Evolutionary conservation across 495 filamentous ascomycete genomes (phyloP), one percentile per base, ranked within the genome.

Genomic region (Penicillium flavigenum): DNA sequence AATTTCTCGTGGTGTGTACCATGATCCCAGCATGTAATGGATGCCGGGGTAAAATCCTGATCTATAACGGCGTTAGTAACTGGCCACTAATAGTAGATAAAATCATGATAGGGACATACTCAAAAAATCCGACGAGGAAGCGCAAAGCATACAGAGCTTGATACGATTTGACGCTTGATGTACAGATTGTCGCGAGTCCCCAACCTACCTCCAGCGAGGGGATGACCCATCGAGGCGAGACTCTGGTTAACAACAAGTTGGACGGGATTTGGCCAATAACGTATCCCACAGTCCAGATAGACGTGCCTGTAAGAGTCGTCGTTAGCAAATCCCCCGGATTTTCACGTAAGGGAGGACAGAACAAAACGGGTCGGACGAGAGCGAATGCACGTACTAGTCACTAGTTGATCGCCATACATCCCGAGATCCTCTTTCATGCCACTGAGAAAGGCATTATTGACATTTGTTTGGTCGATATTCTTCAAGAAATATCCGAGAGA

Each of bases 261-360:
- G 72, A 76, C 0, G 82, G 83, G 41, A 86, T 76, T 62, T 84
- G 73, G 19, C 80, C 82, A 38, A 84, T 70, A 5, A 86, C 76
- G 62, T 84, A 81, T 20, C 83, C 83, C 11, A 82, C 77, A 1
- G 81, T 86, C 70, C 77, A 86, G 46, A 70, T 74, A 1, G 77
- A 79, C 27, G 69, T 73, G 60, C 76, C 57, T 42, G 47, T 32
- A 19, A 55, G 22, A 22, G 22, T 22, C 59, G 27, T 62, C 81
- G 65, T 39, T 76, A 81, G 17, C 16, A 83, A 62, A 50, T 38
- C 17, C 19, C 16, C n/a, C 36, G 16, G 7, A 6, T n/a, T 8
- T n/a, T 2, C 8, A 16, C 16, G n/a, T 5, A 39, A 39, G 2
- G 31, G n/a, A n/a, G n/a, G n/a, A n/a, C n/a, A n/a, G n/a, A n/a